Conservation (phyloP, 2,329 filamentous ascomycete genomes). For the Colletotrichum chlorophyti region DNA sequence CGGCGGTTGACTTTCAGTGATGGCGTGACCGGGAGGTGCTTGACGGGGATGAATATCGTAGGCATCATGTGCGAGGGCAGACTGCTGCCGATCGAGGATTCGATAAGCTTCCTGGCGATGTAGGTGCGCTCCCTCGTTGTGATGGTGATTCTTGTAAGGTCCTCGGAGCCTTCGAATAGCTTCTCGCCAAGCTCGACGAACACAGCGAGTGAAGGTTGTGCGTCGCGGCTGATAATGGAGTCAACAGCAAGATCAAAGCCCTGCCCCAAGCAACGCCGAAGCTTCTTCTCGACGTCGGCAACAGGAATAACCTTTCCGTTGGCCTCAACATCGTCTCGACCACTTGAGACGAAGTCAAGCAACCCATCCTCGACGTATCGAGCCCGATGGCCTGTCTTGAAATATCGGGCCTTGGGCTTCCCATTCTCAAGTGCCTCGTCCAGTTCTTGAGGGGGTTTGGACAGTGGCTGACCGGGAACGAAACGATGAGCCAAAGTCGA, state of each 20-base stretch:
- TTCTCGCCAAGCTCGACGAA: constrained; percentile 56
- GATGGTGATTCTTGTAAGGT: constrained; percentile 44
- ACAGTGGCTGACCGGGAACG: constrained; percentile 37
- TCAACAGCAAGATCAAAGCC: constrained; percentile 58
- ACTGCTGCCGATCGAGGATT: constrained; percentile 45
- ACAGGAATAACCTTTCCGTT: constrained; percentile 48
- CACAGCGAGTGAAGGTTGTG: constrained; percentile 49
- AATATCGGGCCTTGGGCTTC: constrained; percentile 42
- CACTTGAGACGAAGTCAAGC: constrained; percentile 54
- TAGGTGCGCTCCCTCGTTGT: constrained; percentile 51
- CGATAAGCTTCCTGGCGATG: constrained; percentile 50
- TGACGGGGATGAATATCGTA: constrained; percentile 54
- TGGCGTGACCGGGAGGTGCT: constrained; percentile 53
- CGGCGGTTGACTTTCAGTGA: constrained; percentile 58
- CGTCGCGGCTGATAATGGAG: constrained; percentile 51
- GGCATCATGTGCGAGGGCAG: constrained; percentile 53
- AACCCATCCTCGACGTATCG: constrained; percentile 55
- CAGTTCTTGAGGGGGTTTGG: constrained; percentile 32
- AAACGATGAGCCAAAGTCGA: constrained; percentile 53
- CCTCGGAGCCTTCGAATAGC: constrained; percentile 44
- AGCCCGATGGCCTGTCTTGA: constrained; percentile 59
- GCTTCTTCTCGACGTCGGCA: constrained; percentile 52
- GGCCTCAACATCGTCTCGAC: constrained; percentile 48
- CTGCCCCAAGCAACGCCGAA: constrained; percentile 54
- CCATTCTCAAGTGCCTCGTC: constrained; percentile 32